phyloP scores from a whole-genome alignment of 768 basidiomycete genomes.

The Hericium rajendrae region DNA sequence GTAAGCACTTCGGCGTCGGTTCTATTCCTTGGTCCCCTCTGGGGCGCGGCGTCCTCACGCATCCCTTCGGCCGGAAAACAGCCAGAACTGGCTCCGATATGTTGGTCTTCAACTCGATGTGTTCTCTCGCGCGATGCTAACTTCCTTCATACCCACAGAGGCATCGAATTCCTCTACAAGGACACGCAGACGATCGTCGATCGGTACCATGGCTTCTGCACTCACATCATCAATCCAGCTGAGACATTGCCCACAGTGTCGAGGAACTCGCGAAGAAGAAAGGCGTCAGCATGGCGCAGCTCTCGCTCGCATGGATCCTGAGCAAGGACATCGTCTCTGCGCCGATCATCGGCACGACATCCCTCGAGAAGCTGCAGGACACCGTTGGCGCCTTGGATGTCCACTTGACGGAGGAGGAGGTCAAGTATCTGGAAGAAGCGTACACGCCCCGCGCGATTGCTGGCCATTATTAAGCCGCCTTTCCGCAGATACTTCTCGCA shows the following conservation, averaged over 20 bases:
- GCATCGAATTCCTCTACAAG: conserved; percentile 1
- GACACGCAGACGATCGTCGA: neutral
- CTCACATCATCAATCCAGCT: neutral
- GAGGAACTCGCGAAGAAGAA: conserved; percentile 25
- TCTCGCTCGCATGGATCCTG: conserved; percentile 27
- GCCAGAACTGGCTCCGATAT: conserved; percentile 15
- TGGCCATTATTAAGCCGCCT: too few relatives aligned
- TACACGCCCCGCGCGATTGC: too few relatives aligned
- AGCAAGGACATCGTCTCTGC: conserved; percentile 7
- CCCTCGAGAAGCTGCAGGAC: too few relatives aligned
- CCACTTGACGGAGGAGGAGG: too few relatives aligned
- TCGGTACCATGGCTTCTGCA: neutral
- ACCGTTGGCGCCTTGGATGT: too few relatives aligned
- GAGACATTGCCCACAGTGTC: conserved; percentile 9
- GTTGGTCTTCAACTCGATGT: conserved; percentile 8
- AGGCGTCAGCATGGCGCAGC: conserved; percentile 26
- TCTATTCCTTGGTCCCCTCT: conserved; percentile 33
- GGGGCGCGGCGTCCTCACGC: conserved; percentile 18
- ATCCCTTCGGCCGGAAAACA: conserved; percentile 15
- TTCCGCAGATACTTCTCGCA: too few relatives aligned
- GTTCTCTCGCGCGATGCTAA: neutral
- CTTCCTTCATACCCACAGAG: neutral
- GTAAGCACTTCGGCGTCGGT: conserved; percentile 25
- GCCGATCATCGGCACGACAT: too few relatives aligned
- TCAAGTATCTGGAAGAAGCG: too few relatives aligned